Evolutionary conservation across 106 monocot species (phyloP), one percentile per base, ranked within the genome.

Genomic region (Platanthera guangdongensis): DNA sequence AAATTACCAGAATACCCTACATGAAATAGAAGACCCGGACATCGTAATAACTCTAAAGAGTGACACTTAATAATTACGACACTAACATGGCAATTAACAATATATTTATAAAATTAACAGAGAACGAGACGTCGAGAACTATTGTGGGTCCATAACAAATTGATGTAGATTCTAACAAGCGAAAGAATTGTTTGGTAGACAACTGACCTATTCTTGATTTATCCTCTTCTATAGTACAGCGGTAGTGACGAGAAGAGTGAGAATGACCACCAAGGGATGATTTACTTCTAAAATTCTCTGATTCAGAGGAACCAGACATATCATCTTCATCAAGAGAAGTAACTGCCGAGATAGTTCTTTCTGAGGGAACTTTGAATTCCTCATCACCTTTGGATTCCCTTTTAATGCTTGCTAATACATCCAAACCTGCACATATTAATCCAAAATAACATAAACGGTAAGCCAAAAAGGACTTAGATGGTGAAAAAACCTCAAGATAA

Each of bases 401-500:
- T 78, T 95, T 92, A 22, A 77, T 73, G 68, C 50, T 78, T 59
- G 95, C 95, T 57, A 95, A 82, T 48, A 84, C 75, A 80, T 95
- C 95, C 72, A 95, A 64, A 55, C 92, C 95, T 95, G 78, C 68
- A 52, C 51, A 62, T 16, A 3, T 80, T 52, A 74, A 74, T 74
- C 57, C 19, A 64, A 21, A 68, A 51, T 28, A 51, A 73, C 16
- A 15, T 47, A 60, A 15, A 39, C 54, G 5, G n/a, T 7, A 55
- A 75, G 57, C 12, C 30, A 70, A 39, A 39, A 39, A 39, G 39
- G 39, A 39, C 39, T 39, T 39, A 39, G 2, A 39, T 39, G 39
- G 3, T 39, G 39, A 39, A 39, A 39, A 39, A 39, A 39, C 2
- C 39, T 39, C 39, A 39, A 69, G 39, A 25, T 39, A 52, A n/a